Percentiles rank a stretch among this genome's conserved stretches.
These are phyloP conservation scores for Cryphonectria radicalis DNA, from an alignment of 2,329 filamentous ascomycete genomes.

Conservation along the genomic window DNA sequence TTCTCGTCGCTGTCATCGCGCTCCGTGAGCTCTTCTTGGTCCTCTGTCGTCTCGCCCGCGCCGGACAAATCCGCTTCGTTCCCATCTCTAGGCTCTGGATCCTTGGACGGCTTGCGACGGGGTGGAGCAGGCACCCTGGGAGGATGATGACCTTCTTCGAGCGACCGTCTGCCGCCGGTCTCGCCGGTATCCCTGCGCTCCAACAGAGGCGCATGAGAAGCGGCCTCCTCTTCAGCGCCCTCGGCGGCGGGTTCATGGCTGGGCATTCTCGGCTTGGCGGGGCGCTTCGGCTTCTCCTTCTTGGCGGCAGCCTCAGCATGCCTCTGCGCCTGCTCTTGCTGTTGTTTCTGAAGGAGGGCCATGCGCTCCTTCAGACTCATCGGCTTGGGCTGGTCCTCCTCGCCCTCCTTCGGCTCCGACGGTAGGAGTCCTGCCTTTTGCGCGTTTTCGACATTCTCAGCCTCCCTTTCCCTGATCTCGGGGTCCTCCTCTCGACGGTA, in stretches of 20 bases:
- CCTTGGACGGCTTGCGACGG: slow-evolving; percentile 55
- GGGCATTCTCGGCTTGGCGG: slow-evolving; percentile 64
- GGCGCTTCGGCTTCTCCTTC: slow-evolving; percentile 85
- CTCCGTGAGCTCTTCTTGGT: slow-evolving; percentile 63
- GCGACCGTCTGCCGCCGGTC: slow-evolving; percentile 51
- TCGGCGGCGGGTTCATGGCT: slow-evolving; percentile 43
- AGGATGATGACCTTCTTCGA: slow-evolving; percentile 52
- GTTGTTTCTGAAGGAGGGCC: slow-evolving; percentile 89
- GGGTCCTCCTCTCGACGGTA: slow-evolving; percentile 91
- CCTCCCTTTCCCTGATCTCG: slow-evolving; percentile 66
- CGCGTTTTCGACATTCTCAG: slow-evolving; percentile 67
- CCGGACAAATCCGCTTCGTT: slow-evolving; percentile 70
- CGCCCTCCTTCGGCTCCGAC: slow-evolving; percentile 52
- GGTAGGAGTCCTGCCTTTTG: slow-evolving; percentile 68
- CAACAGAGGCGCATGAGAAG: slow-evolving; percentile 40
- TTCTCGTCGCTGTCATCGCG: slow-evolving; percentile 76
- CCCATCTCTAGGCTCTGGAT: slow-evolving; percentile 57
- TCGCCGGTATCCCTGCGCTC: slow-evolving; percentile 56
- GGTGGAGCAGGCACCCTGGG: slow-evolving; percentile 47
- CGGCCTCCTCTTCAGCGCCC: slow-evolving; percentile 39
- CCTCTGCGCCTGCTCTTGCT: slow-evolving; percentile 83
- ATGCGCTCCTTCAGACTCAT: slow-evolving; percentile 95
- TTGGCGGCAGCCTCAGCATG: slow-evolving; percentile 78
- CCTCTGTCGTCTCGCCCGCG: slow-evolving; percentile 66
- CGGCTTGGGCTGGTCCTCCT: slow-evolving; percentile 85